Conservation (phyloP, 345 rosid genomes). For the Garcia nutans region DNA sequence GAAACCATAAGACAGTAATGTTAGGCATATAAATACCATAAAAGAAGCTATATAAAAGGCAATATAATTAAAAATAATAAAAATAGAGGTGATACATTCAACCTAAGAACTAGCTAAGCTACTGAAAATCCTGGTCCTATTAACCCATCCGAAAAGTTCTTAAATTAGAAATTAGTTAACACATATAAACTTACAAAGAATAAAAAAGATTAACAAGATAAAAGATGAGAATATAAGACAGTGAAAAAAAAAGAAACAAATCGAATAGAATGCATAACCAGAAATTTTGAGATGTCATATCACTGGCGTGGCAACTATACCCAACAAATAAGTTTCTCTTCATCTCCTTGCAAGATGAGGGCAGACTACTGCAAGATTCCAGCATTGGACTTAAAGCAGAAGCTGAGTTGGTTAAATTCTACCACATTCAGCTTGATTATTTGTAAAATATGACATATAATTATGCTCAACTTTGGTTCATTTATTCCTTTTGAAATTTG, state of each 20-base stretch:
- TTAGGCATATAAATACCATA: background rate
- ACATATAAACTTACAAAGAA: background rate
- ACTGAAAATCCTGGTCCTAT: background rate
- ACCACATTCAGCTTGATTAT: background rate
- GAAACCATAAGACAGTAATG: background rate
- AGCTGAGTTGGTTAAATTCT: background rate
- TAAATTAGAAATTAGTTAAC: conserved; percentile 3
- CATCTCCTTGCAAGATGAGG: too few species aligned
- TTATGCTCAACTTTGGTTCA: background rate
- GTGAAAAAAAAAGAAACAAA: background rate
- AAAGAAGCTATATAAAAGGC: background rate
- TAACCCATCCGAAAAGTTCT: background rate
- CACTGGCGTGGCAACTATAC: background rate
- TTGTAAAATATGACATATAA: background rate
- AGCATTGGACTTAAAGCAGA: background rate
- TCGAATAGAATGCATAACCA: background rate
- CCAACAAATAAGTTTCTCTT: too few species aligned
- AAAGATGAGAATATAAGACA: too few species aligned
- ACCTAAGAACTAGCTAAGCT: background rate
- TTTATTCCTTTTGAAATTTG: too few species aligned
- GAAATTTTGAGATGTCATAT: background rate
- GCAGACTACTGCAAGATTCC: too few species aligned
- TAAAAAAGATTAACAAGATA: too few species aligned
- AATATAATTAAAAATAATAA: background rate
- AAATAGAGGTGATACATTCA: conserved; percentile 1